Conservation (phyloP, 352 stramenopile species). For the Globisporangium paroecandrum region DNA sequence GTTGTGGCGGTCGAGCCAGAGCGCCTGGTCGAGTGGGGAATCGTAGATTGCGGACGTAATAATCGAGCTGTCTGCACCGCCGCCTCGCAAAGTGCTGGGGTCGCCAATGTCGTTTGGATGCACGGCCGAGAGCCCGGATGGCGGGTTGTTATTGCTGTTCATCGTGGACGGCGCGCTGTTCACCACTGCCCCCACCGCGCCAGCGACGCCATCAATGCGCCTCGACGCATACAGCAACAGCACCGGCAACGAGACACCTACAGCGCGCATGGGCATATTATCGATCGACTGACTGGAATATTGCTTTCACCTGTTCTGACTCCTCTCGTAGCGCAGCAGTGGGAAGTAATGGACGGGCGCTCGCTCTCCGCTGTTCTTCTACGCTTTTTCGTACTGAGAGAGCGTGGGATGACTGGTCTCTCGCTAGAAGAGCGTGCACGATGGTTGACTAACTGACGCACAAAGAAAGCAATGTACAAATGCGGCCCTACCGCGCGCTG, state of each 20-base stretch:
- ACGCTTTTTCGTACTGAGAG: background rate
- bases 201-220: background rate
- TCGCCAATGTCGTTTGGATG: constrained; percentile 5
- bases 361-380: background rate
- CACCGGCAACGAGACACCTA: too few relatives aligned
- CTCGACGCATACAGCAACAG: background rate
- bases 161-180: too few relatives aligned
- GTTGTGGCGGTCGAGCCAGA: constrained; percentile 21
- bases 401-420: background rate
- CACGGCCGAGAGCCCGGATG: background rate
- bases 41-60: constrained; percentile 2
- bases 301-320: background rate
- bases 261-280: background rate
- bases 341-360: background rate
- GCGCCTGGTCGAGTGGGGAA: constrained; percentile 8
- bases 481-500: background rate
- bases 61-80: background rate
- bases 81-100: too few relatives aligned
- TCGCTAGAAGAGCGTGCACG: background rate
- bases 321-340: background rate
- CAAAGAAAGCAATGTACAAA: background rate
- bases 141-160: too few relatives aligned
- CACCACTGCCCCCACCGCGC: too few relatives aligned
- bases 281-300: too few relatives aligned
- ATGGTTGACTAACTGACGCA: background rate